These are phyloP conservation scores for Saccharomyces mikatae DNA, from an alignment of 805 yeast genomes.

Conservation along the genomic window DNA sequence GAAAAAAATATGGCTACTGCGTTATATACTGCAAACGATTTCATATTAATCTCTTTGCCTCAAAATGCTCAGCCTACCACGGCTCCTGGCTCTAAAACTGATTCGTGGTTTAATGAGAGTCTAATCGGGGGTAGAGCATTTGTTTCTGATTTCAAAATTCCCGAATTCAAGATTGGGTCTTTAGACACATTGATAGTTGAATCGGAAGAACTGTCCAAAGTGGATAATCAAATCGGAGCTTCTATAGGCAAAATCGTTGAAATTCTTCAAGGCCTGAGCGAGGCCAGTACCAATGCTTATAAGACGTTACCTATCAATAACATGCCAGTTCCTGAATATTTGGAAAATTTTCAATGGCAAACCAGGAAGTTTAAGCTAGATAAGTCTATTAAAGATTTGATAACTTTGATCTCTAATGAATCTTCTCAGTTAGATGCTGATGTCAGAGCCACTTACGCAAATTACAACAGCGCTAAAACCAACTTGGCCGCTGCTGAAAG, in stretches of 20 bases:
- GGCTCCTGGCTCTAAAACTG: constrained; percentile 33
- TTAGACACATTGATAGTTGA: constrained; percentile 85
- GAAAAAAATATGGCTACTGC: constrained; percentile 20
- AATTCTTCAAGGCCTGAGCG: constrained; percentile 45
- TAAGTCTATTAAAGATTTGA: constrained; percentile 70
- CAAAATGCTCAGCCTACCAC: constrained; percentile 46
- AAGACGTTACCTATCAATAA: constrained; percentile 45
- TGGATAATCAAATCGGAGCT: constrained; percentile 67
- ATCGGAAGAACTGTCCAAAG: constrained; percentile 78
- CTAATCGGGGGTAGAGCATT: constrained; percentile 53
- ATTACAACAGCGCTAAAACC: constrained; percentile 75
- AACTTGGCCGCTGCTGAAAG: constrained; percentile 83
- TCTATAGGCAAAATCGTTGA: constrained; percentile 74
- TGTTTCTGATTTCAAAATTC: constrained; percentile 53
- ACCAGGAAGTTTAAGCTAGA: constrained; percentile 78
- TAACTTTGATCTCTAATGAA: constrained; percentile 62
- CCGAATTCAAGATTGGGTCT: constrained; percentile 89
- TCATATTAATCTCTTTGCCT: constrained; percentile 49
- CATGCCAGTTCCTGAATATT: constrained; percentile 47
- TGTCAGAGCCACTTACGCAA: constrained; percentile 64
- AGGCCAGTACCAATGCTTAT: constrained; percentile 38
- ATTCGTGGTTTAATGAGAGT: constrained; percentile 46
- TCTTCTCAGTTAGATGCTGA: constrained; percentile 79
- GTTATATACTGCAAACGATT: constrained; percentile 29
- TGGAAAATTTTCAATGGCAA: constrained; percentile 82